These are phyloP conservation scores for Mayamaea pseudoterrestris DNA, from an alignment of 108 stramenopile species.

Conservation along the genomic window DNA sequence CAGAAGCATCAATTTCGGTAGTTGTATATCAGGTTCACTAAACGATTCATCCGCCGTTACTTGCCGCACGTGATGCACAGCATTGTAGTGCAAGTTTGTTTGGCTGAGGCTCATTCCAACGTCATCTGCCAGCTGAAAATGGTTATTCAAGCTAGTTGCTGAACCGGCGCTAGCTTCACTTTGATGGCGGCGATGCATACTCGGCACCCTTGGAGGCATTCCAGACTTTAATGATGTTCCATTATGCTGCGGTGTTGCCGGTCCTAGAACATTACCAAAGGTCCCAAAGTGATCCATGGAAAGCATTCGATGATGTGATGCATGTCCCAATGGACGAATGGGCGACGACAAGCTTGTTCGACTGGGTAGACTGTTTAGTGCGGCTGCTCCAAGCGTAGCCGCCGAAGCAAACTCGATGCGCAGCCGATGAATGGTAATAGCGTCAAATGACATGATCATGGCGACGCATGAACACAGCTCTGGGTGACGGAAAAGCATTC, in stretches of 20 bases:
- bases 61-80: neutral
- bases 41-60: neutral
- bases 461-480: slow-evolving; percentile 41
- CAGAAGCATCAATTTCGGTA: slow-evolving; percentile 44
- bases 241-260: neutral
- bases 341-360: too few relatives aligned
- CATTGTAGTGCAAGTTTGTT: slow-evolving; percentile 1
- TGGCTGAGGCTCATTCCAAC: slow-evolving; percentile 17
- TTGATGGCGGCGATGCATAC: neutral
- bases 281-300: slow-evolving; percentile 13
- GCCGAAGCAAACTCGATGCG: slow-evolving; percentile 26
- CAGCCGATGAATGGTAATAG: slow-evolving; percentile 53
- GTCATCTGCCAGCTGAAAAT: slow-evolving; percentile 1
- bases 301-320: neutral
- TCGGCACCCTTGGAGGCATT: neutral
- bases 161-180: too few relatives aligned
- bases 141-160: neutral
- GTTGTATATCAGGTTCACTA: neutral
- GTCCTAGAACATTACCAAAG: slow-evolving; percentile 3
- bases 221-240: neutral
- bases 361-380: neutral
- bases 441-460: slow-evolving; percentile 68
- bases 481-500: slow-evolving; percentile 46
- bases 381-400: neutral
- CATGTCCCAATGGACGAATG: neutral